phyloP scores from a whole-genome alignment of 75 land plant species.

The Cunninghamia lanceolata region DNA sequence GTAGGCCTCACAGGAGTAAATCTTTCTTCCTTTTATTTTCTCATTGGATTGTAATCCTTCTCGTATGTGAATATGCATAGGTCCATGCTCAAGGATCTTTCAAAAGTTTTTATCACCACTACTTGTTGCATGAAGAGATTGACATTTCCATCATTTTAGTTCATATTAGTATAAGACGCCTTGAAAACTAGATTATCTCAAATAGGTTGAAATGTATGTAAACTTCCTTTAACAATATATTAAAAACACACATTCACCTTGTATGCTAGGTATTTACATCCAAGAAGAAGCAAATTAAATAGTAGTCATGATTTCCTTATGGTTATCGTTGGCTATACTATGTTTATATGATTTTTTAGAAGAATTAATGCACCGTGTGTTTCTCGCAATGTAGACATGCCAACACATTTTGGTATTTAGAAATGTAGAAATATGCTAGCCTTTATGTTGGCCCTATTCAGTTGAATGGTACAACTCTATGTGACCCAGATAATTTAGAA shows the following conservation, averaged over 20 bases:
- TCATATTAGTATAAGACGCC: not conserved
- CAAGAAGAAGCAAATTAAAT: not conserved
- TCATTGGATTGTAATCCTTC: constrained; percentile 19
- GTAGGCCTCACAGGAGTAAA: too few relatives aligned
- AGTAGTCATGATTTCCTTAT: not conserved
- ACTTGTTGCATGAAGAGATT: constrained; percentile 49
- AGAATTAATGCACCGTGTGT: not conserved
- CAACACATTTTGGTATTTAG: too few relatives aligned
- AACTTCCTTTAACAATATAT: not conserved
- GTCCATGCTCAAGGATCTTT: constrained; percentile 29
- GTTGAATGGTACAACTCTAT: too few relatives aligned
- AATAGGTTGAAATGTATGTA: not conserved
- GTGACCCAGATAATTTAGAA: too few relatives aligned
- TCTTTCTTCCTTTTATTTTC: not conserved
- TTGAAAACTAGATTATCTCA: not conserved
- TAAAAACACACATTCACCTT: not conserved
- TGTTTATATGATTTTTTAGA: not conserved
- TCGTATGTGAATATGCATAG: constrained; percentile 50
- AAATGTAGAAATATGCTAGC: too few relatives aligned
- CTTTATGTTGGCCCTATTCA: too few relatives aligned
- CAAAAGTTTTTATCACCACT: constrained; percentile 33
- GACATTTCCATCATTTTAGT: constrained; percentile 10
- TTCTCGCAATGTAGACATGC: too few relatives aligned
- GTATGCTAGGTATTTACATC: not conserved
- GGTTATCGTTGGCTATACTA: not conserved